Percentiles rank a stretch among this genome's conserved stretches.
Conservation (phyloP, 2,329 filamentous ascomycete genomes). For the Cladosporium sp. region DNA sequence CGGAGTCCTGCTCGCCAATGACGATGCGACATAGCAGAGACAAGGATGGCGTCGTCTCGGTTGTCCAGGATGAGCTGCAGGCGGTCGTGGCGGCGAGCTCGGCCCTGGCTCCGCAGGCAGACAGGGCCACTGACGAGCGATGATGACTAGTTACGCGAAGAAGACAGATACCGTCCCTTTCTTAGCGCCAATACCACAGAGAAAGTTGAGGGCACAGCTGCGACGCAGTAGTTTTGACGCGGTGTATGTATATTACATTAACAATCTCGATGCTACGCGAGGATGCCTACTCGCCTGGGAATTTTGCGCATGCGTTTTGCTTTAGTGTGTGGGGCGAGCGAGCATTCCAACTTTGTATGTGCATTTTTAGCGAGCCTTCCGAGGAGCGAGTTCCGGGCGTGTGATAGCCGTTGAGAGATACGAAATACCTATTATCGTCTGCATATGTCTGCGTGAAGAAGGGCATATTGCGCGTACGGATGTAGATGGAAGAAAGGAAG, state of each 20-base stretch:
- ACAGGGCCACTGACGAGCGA: not conserved
- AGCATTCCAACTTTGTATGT: not conserved
- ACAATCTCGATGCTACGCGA: slow-evolving; percentile 3
- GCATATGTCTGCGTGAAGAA: not conserved
- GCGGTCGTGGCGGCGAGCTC: not conserved
- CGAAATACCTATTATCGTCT: not conserved
- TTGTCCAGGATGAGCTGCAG: not conserved
- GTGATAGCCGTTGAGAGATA: not conserved
- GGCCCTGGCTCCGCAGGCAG: not conserved
- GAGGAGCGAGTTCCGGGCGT: not conserved
- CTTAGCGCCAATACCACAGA: not conserved
- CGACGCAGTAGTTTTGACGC: not conserved
- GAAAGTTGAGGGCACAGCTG: not conserved
- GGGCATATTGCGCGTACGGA: not conserved
- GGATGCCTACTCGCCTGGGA: not conserved
- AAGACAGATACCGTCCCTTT: not conserved
- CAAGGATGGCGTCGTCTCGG: slow-evolving; percentile 2
- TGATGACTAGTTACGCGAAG: slow-evolving; percentile 4
- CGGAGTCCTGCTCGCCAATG: not conserved
- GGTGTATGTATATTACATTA: not conserved
- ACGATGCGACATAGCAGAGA: not conserved
- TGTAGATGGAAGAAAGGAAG: not conserved
- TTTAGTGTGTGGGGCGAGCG: not conserved
- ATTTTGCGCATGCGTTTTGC: not conserved
- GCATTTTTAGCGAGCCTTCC: not conserved